Base-by-base conservation (phyloP, 75 land plant species). In the Adiantum capillusveneris region DNA sequence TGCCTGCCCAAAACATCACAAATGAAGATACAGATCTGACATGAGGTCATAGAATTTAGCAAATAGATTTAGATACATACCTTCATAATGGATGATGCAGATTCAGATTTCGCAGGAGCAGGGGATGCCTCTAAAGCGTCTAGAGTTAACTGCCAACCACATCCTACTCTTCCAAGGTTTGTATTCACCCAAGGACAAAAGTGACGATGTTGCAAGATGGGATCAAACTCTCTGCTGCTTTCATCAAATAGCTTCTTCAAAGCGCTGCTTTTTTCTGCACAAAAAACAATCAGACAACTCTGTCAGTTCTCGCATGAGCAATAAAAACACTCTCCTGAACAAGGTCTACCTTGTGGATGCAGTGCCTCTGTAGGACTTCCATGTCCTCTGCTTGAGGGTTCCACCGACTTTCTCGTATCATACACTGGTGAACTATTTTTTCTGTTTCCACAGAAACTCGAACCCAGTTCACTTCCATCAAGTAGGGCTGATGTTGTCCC, bases 171-270 rank as follows among this genome's bases (percentile, higher is more conserved):
- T 22, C 61, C 55, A 72, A 59, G 63, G 54, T 61, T 61, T 27
- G 78, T 64, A 34, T 78, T 64, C 60, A 90, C 79, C 96, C 96
- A 90, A 0, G 94, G 85, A 65, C 96, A 90, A 66, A 87, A 90
- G 53, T 82, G 82, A 45, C 96, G 60, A 58, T 90, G 96, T 61
- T 84, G 89, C 52, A 53, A 69, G 26, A 90, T 79, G 30, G 96
- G 93, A 72, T 90, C 85, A 63, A 90, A 87, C 63, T 76, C 74
- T 60, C 46, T 57, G 7, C 57, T 16, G 44, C 60, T 56, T 55
- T 57, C 68, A 13, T 59, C 46, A 19, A 45, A 28, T 29, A 46
- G 17, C 50, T 21, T 17, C 22, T 46, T 46, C 5, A 34, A 9
- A 34, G 7, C 9, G 9, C 37, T 34, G 37, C 50, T 46, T 46